Evolutionary conservation across 306 rosid species (phyloP).

Genomic region (Castanospermum australe): DNA sequence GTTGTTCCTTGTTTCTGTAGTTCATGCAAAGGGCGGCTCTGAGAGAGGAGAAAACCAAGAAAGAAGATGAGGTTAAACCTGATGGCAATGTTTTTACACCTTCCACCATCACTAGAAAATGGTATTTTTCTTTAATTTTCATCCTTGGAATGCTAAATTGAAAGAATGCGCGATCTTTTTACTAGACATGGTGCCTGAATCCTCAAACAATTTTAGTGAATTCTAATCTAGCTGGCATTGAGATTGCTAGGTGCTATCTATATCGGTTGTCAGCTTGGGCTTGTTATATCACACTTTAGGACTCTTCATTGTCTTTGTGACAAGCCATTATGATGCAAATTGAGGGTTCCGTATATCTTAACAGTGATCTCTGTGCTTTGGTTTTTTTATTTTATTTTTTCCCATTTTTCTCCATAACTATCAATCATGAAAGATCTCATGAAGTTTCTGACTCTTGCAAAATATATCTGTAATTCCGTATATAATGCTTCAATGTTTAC

Average conservation of each 20-base stretch:
- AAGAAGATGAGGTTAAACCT: conserved; percentile 57
- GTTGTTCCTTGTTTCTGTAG: conserved; percentile 24
- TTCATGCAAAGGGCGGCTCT: conserved; percentile 75
- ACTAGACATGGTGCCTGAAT: neutral
- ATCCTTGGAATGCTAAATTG: neutral
- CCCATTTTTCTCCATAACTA: neutral
- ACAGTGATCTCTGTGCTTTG: neutral
- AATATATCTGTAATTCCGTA: too few species aligned
- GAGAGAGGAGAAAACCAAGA: conserved; percentile 54
- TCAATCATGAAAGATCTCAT: neutral
- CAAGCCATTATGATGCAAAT: neutral
- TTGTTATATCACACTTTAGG: neutral
- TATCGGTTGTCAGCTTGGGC: neutral
- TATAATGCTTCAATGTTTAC: neutral
- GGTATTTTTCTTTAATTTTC: conserved; percentile 33
- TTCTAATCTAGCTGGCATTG: neutral
- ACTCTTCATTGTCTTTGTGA: neutral
- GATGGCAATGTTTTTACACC: conserved; percentile 32
- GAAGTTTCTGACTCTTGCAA: too few species aligned
- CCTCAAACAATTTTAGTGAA: neutral
- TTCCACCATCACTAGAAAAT: conserved; percentile 38
- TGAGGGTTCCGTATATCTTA: neutral
- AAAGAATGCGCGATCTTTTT: neutral
- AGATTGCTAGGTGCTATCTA: neutral
- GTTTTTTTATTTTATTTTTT: too few species aligned